These are phyloP conservation scores for Limonium bicolor DNA, from an alignment of 148 eudicot genomes.

Conservation along the genomic window DNA sequence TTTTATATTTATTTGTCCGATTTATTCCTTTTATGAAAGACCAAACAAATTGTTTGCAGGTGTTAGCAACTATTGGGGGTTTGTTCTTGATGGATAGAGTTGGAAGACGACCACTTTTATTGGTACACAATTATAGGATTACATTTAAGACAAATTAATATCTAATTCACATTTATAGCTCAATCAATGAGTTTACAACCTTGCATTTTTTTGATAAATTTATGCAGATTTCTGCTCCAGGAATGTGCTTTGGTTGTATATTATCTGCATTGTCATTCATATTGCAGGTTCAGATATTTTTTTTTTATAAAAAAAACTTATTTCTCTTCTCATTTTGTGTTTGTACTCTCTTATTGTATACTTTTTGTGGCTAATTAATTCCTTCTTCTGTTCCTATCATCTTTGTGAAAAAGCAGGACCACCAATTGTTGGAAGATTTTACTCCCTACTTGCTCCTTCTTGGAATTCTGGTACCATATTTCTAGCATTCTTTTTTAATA, in stretches of 20 bases:
- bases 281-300: background rate
- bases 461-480: constrained; percentile 17
- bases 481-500: constrained; percentile 4
- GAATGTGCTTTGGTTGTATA: constrained; percentile 14
- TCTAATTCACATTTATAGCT: background rate
- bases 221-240: constrained; percentile 15
- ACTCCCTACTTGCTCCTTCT: constrained; percentile 24
- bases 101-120: constrained; percentile 38
- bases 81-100: constrained; percentile 31
- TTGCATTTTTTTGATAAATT: no score
- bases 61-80: constrained; percentile 21
- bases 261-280: no score
- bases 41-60: constrained; percentile 14
- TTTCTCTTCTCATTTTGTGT: no score
- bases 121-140: constrained; percentile 14
- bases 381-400: no score
- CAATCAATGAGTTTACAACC: no score
- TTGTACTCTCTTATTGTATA: no score
- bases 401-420: constrained; percentile 15
- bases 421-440: constrained; percentile 10
- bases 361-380: no score
- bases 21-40: background rate
- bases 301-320: background rate
- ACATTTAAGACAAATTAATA: background rate
- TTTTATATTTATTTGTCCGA: background rate